These are phyloP conservation scores for Panicum virgatum DNA, from an alignment of 202 grass and related monocot genomes.

Conservation along the genomic window DNA sequence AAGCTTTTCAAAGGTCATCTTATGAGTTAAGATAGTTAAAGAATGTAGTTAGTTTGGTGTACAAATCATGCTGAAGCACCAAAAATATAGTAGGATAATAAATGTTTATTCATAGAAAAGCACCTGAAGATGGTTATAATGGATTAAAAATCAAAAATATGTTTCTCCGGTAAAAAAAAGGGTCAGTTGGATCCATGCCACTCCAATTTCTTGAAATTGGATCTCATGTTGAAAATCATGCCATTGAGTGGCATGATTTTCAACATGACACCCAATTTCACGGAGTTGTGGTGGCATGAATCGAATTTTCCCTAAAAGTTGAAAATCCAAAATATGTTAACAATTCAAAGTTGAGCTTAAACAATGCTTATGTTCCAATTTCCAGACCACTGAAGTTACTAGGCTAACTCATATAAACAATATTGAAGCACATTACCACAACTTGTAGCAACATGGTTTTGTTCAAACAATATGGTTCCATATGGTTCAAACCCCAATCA, in stretches of 20 bases:
- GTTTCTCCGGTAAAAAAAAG: too few species aligned
- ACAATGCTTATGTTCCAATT: background rate
- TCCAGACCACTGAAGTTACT: background rate
- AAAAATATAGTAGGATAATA: conserved; percentile 9
- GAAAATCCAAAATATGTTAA: background rate
- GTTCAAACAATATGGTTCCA: conserved; percentile 24
- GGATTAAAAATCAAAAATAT: conserved; percentile 9
- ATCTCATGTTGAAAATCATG: too few species aligned
- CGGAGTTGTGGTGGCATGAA: too few species aligned
- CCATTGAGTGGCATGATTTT: too few species aligned
- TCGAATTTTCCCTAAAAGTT: too few species aligned
- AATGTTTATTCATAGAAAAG: background rate
- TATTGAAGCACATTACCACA: conserved; percentile 11
- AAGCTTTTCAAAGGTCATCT: conserved; percentile 11
- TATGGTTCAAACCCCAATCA: background rate
- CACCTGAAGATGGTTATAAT: background rate
- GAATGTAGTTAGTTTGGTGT: background rate
- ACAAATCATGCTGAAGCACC: conserved; percentile 15
- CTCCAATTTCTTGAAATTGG: too few species aligned
- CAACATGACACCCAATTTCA: too few species aligned
- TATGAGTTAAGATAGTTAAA: background rate
- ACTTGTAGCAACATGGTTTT: background rate
- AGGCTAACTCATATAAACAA: conserved; percentile 20
- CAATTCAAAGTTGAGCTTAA: background rate
- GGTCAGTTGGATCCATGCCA: too few species aligned